These are phyloP conservation scores for Scleroderma citrinum DNA, from an alignment of 768 basidiomycete genomes.

Conservation along the genomic window DNA sequence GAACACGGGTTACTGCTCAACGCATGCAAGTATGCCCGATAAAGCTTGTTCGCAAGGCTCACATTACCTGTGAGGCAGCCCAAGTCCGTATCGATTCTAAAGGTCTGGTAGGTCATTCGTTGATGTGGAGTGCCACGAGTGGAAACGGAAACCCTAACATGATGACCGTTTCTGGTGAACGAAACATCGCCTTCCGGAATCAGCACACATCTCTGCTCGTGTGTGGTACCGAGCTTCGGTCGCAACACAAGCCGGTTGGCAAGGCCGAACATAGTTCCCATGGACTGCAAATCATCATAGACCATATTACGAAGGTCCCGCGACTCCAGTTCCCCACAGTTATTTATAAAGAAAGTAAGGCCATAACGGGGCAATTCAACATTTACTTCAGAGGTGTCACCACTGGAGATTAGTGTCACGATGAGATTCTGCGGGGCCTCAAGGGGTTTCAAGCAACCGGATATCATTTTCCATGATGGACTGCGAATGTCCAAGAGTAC, in stretches of 20 bases:
- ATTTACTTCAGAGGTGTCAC: conserved; percentile 11
- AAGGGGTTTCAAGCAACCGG: conserved; percentile 16
- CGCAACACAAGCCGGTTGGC: conserved; percentile 36
- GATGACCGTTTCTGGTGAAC: conserved; percentile 6
- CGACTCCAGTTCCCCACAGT: conserved; percentile 31
- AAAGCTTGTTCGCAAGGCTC: conserved; percentile 28
- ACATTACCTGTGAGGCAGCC: conserved; percentile 23
- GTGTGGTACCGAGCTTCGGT: conserved; percentile 6
- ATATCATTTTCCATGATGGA: conserved; percentile 22
- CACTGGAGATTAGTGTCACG: conserved; percentile 6
- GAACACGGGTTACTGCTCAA: conserved; percentile 35
- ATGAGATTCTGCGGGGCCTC: conserved; percentile 20
- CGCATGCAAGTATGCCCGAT: conserved; percentile 40
- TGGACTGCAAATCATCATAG: conserved; percentile 35
- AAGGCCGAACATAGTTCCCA: conserved; percentile 42
- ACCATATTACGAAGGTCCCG: conserved; percentile 37
- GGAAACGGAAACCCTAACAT: conserved; percentile 14
- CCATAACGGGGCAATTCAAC: conserved; percentile 36
- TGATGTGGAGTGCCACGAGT: not conserved
- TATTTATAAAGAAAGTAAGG: conserved; percentile 35
- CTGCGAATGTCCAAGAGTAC: conserved; percentile 25
- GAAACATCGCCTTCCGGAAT: conserved; percentile 33
- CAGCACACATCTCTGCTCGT: conserved; percentile 25
- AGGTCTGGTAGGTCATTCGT: conserved; percentile 21
- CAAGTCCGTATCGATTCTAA: conserved; percentile 25